Base-by-base conservation (phyloP, 177 flowering plant genomes). In the Vitis hybrid region DNA sequence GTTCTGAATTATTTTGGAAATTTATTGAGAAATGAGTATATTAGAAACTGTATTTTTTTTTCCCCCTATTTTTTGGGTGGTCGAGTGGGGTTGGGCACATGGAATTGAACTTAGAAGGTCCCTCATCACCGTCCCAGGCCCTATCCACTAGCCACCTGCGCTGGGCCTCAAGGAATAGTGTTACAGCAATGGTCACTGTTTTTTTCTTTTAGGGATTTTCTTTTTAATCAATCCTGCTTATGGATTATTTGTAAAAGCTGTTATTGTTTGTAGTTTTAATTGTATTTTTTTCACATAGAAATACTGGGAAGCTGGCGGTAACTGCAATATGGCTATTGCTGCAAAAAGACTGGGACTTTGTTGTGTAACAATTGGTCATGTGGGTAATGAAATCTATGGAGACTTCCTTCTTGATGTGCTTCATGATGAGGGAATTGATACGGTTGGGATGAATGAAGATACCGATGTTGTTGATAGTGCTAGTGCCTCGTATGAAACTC, bases 221-320 rank as follows among this genome's bases (percentile, higher is more conserved):
- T 30, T 12, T 13, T 14, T 11, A 13, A 16, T 46, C n/a, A 40
- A 60, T 12, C 46, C 12, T 9, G 9, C 19, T 68, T 50, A 12
- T 16, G 32, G 4, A 30, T 52, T 9, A 10, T 54, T 16, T 71
- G 24, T 71, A 3, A 50, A 13, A 50, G 2, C 46, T 56, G 48
- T 56, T 60, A 8, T 8, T 1, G 32, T 1, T 40, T 56, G 67
- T 35, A 6, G 13, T 12, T 66, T 66, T 61, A 16, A 30, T 49
- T 60, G 11, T 64, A 4, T 70, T 50, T 15, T 68, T 77, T 15
- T 75, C 35, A 35, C 18, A 49, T 78, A 95, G 99, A 67, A 75
- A 79, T 87, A 74, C 73, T 95, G 99, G 99, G 99, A 96, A 87
- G 98, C 98, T 76, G 99, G 97, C 72, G 99, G 99, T 5, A 94